Evolutionary conservation across 1,284 basidiomycete genomes (phyloP).

Genomic region (Trametes versicolor): DNA sequence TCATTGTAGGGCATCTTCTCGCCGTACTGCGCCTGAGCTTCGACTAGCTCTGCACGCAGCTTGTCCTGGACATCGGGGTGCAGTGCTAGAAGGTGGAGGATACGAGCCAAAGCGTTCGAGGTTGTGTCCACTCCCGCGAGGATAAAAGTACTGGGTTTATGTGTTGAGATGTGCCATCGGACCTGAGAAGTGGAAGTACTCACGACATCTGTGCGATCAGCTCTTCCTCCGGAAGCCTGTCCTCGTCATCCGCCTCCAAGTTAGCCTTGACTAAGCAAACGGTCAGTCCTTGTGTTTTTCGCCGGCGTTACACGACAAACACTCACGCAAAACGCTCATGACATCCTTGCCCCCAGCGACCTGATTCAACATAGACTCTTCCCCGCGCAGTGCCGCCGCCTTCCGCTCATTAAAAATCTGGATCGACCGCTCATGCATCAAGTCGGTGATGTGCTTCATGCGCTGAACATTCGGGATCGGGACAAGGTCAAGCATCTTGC

Average conservation of each 20-base stretch:
- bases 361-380: constrained; percentile 15
- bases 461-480: constrained; percentile 22
- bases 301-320: not conserved
- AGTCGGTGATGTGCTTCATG: constrained; percentile 17
- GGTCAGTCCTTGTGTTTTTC: not conserved
- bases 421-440: constrained; percentile 12
- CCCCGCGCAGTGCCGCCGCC: constrained; percentile 13
- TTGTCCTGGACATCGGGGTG: constrained; percentile 11
- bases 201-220: constrained; percentile 19
- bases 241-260: constrained; percentile 8
- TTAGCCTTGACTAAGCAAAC: constrained; percentile 7
- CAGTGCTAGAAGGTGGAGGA: constrained; percentile 5
- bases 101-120: constrained; percentile 13
- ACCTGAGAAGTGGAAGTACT: not conserved
- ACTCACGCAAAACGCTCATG: constrained; percentile 32
- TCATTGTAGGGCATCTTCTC: constrained; percentile 26
- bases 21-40: constrained; percentile 14
- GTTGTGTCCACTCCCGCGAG: constrained; percentile 21
- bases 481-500: constrained; percentile 3
- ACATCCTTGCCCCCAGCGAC: constrained; percentile 35
- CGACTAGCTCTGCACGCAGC: constrained; percentile 7
- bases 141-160: constrained; percentile 2
- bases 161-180: not conserved
- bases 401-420: constrained; percentile 31
- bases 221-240: constrained; percentile 14